Evolutionary conservation across 495 filamentous ascomycete species (phyloP), one percentile per base, ranked within the genome.

Genomic region (Evansstolkia leycettana): DNA sequence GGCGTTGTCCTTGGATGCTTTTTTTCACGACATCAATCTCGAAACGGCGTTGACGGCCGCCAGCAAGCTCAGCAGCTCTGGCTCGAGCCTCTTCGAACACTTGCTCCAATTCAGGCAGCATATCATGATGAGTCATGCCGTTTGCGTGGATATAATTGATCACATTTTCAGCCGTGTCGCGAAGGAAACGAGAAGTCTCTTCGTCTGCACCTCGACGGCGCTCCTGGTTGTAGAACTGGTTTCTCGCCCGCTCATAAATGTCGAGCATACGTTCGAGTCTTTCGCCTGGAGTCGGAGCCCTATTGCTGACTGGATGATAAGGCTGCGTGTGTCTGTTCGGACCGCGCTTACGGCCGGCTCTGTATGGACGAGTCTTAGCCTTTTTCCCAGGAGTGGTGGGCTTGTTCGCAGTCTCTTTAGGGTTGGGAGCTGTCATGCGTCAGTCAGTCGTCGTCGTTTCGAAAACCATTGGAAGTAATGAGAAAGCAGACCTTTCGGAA

Each of bases 81-180:
- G 46, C 48, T 27, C 40, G 48, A 15, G 58, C 54, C 19, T 47
- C 26, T 9, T 38, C 33, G 5, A 62, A 52, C 9, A 48, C 43
- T 5, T 48, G 34, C 12, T 54, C 26, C 13, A 70, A 34, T 28
- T 70, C 61, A 0, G 47, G 31, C 13, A 66, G 32, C 28, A 54
- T 33, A 12, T 31, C 32, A 28, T 57, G 41, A 2, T 49, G 31
- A 0, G 34, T 26, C 11, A 45, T n/a, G 2, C 46, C 45, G 17
- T 59, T 46, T 1, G 36, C n/a, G 11, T 42, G 36, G 14, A 69
- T 44, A 28, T 65, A 61, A 2, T 36, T 47, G 8, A 66, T 39
- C 0, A 55, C 45, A 38, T 70, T 70, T 35, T 69, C 67, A 2
- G 60, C 59, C 7, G 62, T 67, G 40, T 71, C 67, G 2, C 65